Evolutionary conservation across 345 rosid species (phyloP), one percentile per base, ranked within the genome.

Genomic region (Dipteronia sinensis): DNA sequence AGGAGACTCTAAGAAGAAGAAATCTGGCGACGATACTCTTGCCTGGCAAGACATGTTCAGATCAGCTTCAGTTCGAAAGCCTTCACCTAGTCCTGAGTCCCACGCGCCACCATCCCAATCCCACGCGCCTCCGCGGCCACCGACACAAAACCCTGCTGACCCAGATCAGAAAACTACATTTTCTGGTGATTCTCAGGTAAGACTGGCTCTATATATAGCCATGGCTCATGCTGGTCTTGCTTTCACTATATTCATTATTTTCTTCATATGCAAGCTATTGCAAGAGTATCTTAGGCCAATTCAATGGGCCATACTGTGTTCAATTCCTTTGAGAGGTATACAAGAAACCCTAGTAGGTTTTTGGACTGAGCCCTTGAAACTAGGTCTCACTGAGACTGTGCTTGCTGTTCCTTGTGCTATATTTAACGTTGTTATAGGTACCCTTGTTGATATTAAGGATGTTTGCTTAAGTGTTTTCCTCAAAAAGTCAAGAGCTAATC

Each of bases 201-300:
- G 97, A 38, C 97, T 96, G 82, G 97, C 99, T 47, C 84, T 96
- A 2, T 96, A 89, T 89, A 94, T 91, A 78, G 98, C 99, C 81
- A 92, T 96, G 99, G 98, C 98, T 65, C 99, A 96, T 85, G 93
- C 95, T 8, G 98, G 98, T 44, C 90, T 96, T 23, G 98, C 90
- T 42, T 87, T 96, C 69, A 79, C 86, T 10, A 85, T 96, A 59
- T 85, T 88, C 76, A 79, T 92, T 17, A 76, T 96, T 4, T 96
- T 91, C 82, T 89, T 88, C 42, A 90, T 85, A 19, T 84, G 90
- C 71, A 96, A 87, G 87, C 91, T 96, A 2, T 72, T 96, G 81
- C 97, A 92, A 81, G 97, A 82, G 84, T 96, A 94, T 76, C 85
- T 92, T 19, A 84, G 98, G 78, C 95, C 99, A 40, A 89, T 96